Evolutionary conservation across 495 filamentous ascomycete species (phyloP), one percentile per base, ranked within the genome.

Genomic region (Glutinoglossum americanum): DNA sequence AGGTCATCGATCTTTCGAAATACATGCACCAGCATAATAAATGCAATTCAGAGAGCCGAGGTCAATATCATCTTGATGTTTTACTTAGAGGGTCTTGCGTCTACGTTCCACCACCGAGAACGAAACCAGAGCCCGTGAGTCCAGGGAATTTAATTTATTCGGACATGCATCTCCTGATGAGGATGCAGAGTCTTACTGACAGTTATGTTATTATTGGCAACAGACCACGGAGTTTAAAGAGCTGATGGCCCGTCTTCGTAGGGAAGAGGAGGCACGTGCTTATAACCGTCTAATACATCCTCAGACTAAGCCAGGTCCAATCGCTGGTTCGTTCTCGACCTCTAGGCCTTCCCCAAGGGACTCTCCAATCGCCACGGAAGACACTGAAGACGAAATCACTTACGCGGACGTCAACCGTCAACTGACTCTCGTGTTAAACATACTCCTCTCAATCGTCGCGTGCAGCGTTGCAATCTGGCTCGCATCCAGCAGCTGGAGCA

Each of bases 151-250:
- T n/a, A n/a, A n/a, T n/a, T n/a, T n/a, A n/a, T n/a, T n/a, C n/a
- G n/a, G n/a, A n/a, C n/a, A n/a, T n/a, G n/a, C n/a, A n/a, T n/a
- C n/a, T n/a, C n/a, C n/a, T n/a, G n/a, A n/a, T n/a, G n/a, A n/a
- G n/a, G n/a, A n/a, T n/a, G n/a, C n/a, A n/a, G n/a, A n/a, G n/a
- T n/a, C n/a, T n/a, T n/a, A n/a, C n/a, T n/a, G n/a, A n/a, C n/a
- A n/a, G n/a, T n/a, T n/a, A n/a, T n/a, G n/a, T n/a, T n/a, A n/a
- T n/a, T n/a, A n/a, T n/a, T n/a, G n/a, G n/a, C n/a, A n/a, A n/a
- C 59, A 97, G 87, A 84, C 78, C 11, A 71, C 83, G 8, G 87
- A 93, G 73, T 97, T 92, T 71, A 86, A 89, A 69, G 85, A 80
- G 8, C 70, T 92, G 3, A 98, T 97, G 90, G 76, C 80, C 1